Conservation (phyloP, 129 eudicot species). For the Centella asiatica region DNA sequence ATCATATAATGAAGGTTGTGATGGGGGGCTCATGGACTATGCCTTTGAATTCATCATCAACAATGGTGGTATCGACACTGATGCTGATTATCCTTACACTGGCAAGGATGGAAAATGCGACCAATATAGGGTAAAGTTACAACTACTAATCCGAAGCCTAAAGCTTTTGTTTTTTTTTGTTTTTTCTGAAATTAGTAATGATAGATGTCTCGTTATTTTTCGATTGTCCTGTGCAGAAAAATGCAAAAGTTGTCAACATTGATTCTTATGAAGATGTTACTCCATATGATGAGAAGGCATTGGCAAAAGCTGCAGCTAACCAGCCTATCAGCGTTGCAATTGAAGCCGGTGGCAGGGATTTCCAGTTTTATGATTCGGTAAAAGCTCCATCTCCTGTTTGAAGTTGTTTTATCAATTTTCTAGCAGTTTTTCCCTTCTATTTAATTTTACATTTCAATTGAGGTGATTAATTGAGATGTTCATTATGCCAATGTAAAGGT, state of each 20-base stretch:
- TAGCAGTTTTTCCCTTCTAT: too few relatives aligned
- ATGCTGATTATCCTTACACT: constrained; percentile 38
- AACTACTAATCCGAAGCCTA: too few relatives aligned
- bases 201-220: too few relatives aligned
- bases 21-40: constrained; percentile 56
- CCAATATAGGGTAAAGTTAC: not conserved
- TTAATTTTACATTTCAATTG: too few relatives aligned
- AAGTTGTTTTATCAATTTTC: too few relatives aligned
- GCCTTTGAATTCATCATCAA: constrained; percentile 37
- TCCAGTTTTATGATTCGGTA: constrained; percentile 50
- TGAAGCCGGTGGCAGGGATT: constrained; percentile 58
- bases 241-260: constrained; percentile 40
- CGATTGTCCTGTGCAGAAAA: constrained; percentile 9
- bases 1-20: constrained; percentile 30
- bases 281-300: constrained; percentile 25
- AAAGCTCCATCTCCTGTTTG: too few relatives aligned
- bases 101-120: constrained; percentile 25
- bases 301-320: constrained; percentile 42
- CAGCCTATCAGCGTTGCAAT: constrained; percentile 60
- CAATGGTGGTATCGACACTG: constrained; percentile 48
- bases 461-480: too few relatives aligned
- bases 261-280: constrained; percentile 48
- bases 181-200: too few relatives aligned
- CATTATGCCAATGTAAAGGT: too few relatives aligned
- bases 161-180: not conserved